Evolutionary conservation across 495 filamentous ascomycete genomes (phyloP).

Genomic region (Diplogelasinospora grovesii): DNA sequence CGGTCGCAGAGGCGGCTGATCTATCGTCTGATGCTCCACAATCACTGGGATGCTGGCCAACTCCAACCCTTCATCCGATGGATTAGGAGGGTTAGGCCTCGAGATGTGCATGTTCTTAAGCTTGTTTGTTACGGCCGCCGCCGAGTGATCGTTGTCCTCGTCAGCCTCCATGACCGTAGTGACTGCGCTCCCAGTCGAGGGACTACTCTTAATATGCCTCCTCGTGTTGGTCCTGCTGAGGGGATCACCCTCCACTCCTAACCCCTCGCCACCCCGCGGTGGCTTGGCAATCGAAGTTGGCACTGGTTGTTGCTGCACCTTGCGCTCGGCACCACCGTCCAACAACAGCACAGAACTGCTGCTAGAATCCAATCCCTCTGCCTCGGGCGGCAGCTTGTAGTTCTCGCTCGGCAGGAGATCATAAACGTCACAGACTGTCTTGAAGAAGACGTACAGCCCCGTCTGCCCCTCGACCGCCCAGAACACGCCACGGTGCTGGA

Average conservation of each 20-base stretch:
- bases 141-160: conserved; percentile 63
- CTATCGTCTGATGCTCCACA: conserved; percentile 30
- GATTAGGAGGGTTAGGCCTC: too few species aligned
- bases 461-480: conserved; percentile 87
- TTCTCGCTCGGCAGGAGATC: conserved; percentile 84
- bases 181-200: conserved; percentile 67
- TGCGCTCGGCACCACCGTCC: conserved; percentile 24
- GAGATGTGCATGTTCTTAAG: conserved; percentile 35
- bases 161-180: conserved; percentile 64
- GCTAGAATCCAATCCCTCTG: conserved; percentile 62
- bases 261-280: conserved; percentile 28
- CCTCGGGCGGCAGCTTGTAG: conserved; percentile 89
- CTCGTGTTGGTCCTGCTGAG: conserved; percentile 57
- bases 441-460: conserved; percentile 91
- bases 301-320: conserved; percentile 20
- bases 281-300: conserved; percentile 40
- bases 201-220: conserved; percentile 63
- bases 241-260: too few species aligned
- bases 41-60: conserved; percentile 37
- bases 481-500: conserved; percentile 90
- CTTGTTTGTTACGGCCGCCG: conserved; percentile 31
- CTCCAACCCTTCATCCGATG: conserved; percentile 34
- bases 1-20: conserved; percentile 18
- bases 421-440: conserved; percentile 90
- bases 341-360: background rate